These are phyloP conservation scores for Marasmius fiardii DNA, from an alignment of 1,284 basidiomycete genomes.

Conservation along the genomic window DNA sequence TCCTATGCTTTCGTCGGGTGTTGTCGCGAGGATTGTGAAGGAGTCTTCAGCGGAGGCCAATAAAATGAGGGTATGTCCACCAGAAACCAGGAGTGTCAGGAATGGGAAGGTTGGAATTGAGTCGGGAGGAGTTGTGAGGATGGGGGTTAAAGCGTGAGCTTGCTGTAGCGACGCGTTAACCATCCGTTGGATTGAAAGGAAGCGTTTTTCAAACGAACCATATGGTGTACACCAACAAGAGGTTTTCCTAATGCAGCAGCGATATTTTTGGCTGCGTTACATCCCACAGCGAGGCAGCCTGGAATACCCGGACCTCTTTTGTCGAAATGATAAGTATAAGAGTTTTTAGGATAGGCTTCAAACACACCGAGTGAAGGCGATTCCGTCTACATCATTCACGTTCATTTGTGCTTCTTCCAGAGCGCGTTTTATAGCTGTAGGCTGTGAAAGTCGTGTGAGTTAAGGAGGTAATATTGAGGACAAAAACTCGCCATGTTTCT, in stretches of 20 bases:
- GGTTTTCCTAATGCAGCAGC: conserved; percentile 78
- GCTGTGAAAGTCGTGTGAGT: conserved; percentile 42
- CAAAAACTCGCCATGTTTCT: conserved; percentile 58
- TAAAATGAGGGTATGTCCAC: conserved; percentile 88
- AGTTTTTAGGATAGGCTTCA: conserved; percentile 4
- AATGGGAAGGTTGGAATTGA: conserved; percentile 63
- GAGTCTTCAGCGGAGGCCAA: conserved; percentile 57
- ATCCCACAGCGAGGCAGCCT: conserved; percentile 76
- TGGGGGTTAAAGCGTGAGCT: conserved; percentile 88
- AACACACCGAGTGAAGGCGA: conserved; percentile 85
- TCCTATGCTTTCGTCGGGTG: conserved; percentile 76
- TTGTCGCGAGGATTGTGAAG: conserved; percentile 76
- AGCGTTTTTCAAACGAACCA: conserved; percentile 52
- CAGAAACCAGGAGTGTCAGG: conserved; percentile 83
- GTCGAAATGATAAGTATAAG: background rate
- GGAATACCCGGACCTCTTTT: conserved; percentile 57
- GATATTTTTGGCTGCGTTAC: conserved; percentile 78
- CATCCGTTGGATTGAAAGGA: background rate
- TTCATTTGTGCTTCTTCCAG: conserved; percentile 59
- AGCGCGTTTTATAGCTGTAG: conserved; percentile 67
- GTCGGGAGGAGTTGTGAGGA: conserved; percentile 58
- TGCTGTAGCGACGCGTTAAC: conserved; percentile 51
- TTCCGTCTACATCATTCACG: conserved; percentile 71
- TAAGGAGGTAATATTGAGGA: background rate
- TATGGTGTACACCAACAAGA: conserved; percentile 88